These are phyloP conservation scores for Chrysosporium queenslandicum DNA, from an alignment of 2,329 filamentous ascomycete genomes.

Conservation along the genomic window DNA sequence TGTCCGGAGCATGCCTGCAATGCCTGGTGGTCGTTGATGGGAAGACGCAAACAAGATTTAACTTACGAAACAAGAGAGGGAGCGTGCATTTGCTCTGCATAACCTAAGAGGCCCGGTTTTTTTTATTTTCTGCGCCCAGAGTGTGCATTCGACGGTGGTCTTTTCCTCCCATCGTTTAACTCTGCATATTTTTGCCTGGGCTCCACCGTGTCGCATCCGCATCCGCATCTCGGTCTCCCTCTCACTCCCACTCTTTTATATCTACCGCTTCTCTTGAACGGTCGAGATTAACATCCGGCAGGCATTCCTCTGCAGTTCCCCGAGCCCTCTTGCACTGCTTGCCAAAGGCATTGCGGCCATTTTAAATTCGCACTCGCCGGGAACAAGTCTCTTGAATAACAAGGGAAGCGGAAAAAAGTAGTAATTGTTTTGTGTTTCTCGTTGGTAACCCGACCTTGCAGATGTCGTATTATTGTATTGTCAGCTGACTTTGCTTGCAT, in stretches of 20 bases:
- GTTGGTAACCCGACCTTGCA: slow-evolving; percentile 9
- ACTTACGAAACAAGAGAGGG: not conserved
- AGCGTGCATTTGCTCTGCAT: not conserved
- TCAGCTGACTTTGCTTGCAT: slow-evolving; percentile 14
- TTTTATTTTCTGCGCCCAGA: not conserved
- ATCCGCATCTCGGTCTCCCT: slow-evolving; percentile 1
- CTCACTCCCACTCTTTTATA: slow-evolving; percentile 5
- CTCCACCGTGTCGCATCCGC: slow-evolving; percentile 7
- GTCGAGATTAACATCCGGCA: slow-evolving; percentile 11
- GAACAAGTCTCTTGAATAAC: not conserved
- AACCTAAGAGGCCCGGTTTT: slow-evolving; percentile 1
- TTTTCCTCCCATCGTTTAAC: slow-evolving; percentile 5
- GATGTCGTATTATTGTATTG: slow-evolving; percentile 13
- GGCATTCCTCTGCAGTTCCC: slow-evolving; percentile 4
- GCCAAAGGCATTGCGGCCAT: not conserved
- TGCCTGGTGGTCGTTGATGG: not conserved
- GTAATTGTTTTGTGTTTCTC: slow-evolving; percentile 6
- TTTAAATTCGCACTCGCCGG: not conserved
- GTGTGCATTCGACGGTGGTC: slow-evolving; percentile 1
- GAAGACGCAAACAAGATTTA: not conserved
- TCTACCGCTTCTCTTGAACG: slow-evolving; percentile 1
- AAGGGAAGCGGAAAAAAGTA: not conserved
- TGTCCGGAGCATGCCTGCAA: not conserved
- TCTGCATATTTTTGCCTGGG: slow-evolving; percentile 11
- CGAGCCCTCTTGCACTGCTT: not conserved